Evolutionary conservation across 352 stramenopile genomes (phyloP).

Genomic region (Pythium aristosporum): DNA sequence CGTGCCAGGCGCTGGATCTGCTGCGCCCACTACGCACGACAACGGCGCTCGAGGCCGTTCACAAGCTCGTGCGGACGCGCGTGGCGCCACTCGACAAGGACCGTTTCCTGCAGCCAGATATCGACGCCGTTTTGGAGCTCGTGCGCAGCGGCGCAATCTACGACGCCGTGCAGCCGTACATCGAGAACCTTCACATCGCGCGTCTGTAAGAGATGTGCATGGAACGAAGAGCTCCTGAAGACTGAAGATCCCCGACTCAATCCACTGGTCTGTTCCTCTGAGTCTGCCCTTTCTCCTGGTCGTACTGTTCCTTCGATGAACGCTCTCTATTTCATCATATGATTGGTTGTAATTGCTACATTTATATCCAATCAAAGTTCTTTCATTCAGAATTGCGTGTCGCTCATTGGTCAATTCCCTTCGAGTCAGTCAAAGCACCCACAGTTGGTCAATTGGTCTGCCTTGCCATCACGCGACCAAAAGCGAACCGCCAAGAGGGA

Average conservation of each 20-base stretch:
- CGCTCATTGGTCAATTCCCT: conserved; percentile 24
- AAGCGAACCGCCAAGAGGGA: neutral
- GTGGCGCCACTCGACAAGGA: conserved; percentile 74
- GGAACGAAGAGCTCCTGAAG: neutral
- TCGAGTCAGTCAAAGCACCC: conserved; percentile 25
- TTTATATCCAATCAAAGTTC: conserved; percentile 9
- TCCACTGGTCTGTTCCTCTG: conserved; percentile 2
- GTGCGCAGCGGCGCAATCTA: conserved; percentile 72
- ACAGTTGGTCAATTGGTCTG: neutral
- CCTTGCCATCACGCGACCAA: neutral
- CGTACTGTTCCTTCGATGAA: neutral
- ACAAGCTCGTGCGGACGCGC: conserved; percentile 69
- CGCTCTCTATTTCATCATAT: neutral
- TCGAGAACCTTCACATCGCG: conserved; percentile 48
- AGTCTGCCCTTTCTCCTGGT: neutral
- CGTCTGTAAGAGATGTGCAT: conserved; percentile 32
- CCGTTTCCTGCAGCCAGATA: conserved; percentile 88
- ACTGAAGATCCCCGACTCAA: no score
- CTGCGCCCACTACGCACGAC: conserved; percentile 82
- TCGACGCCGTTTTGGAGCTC: conserved; percentile 78
- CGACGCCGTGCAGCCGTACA: conserved; percentile 53
- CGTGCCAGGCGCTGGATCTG: conserved; percentile 88
- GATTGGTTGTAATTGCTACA: neutral
- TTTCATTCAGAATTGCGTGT: neutral
- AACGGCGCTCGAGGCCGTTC: conserved; percentile 70